These are phyloP conservation scores for Lactarius evosmus DNA, from an alignment of 768 basidiomycete genomes.

Conservation along the genomic window DNA sequence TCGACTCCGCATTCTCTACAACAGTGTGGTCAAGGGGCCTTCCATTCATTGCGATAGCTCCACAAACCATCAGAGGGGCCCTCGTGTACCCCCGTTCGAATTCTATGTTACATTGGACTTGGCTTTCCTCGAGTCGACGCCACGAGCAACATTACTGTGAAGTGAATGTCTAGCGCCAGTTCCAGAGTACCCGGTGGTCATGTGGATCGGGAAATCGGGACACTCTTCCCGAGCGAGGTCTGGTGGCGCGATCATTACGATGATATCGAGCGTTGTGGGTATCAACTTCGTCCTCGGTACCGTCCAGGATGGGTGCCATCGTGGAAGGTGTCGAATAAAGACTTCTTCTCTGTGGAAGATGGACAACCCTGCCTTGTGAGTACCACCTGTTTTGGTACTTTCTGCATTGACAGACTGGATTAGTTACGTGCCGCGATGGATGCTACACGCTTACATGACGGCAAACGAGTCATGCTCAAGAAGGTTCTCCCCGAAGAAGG, in stretches of 20 bases:
- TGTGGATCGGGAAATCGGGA: constrained; percentile 6
- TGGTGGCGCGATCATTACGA: constrained; percentile 22
- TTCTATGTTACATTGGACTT: neutral
- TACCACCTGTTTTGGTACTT: neutral
- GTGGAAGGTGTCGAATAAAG: constrained; percentile 9
- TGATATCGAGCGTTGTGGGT: constrained; percentile 3
- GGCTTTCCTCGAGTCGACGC: neutral
- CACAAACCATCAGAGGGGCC: neutral
- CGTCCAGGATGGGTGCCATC: constrained; percentile 21
- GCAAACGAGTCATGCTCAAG: constrained; percentile 29
- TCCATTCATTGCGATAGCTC: neutral
- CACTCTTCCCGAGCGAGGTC: constrained; percentile 10
- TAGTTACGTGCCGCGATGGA: constrained; percentile 24
- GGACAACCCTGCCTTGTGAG: constrained; percentile 14
- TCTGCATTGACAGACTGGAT: neutral
- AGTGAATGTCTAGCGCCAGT: neutral
- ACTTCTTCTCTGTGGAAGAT: constrained; percentile 19
- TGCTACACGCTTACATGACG: constrained; percentile 26
- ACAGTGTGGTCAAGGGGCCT: neutral
- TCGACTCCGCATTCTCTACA: neutral
- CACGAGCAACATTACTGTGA: neutral
- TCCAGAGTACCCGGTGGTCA: neutral
- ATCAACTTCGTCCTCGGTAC: constrained; percentile 23
- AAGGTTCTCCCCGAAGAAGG: constrained; percentile 10
- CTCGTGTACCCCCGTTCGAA: neutral